These are phyloP conservation scores for Erodium trifolium DNA, from an alignment of 441 rosid genomes.

Conservation along the genomic window DNA sequence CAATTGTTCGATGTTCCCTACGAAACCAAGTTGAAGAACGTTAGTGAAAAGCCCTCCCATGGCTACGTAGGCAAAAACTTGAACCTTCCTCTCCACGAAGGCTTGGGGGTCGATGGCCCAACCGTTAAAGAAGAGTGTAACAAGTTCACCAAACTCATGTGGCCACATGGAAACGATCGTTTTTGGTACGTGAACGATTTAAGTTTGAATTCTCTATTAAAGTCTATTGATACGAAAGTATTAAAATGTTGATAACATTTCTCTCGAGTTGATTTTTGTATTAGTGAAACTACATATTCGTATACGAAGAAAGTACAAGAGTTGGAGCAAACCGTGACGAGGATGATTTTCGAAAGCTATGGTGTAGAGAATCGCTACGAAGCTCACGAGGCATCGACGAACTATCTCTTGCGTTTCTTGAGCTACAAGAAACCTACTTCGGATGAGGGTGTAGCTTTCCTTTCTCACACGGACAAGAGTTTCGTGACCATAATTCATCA, in stretches of 20 bases:
- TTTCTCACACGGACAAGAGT: slow-evolving; percentile 57
- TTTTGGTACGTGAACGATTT: slow-evolving; percentile 41
- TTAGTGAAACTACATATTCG: too few relatives aligned
- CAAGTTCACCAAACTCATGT: slow-evolving; percentile 29
- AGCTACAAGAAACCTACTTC: slow-evolving; percentile 32
- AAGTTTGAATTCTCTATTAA: too few relatives aligned
- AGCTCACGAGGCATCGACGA: slow-evolving; percentile 28
- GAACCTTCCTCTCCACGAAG: slow-evolving; percentile 48
- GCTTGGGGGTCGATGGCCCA: slow-evolving; percentile 47
- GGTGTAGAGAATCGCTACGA: slow-evolving; percentile 38
- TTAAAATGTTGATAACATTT: too few relatives aligned
- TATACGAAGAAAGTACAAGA: slow-evolving; percentile 16
- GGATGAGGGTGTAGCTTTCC: too few relatives aligned
- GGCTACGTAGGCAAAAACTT: slow-evolving; percentile 47
- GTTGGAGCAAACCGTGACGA: slow-evolving; percentile 35
- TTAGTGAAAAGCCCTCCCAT: slow-evolving; percentile 39
- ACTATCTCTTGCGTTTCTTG: slow-evolving; percentile 47
- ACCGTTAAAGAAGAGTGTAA: slow-evolving; percentile 7
- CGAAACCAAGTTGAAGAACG: slow-evolving; percentile 46
- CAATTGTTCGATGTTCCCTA: slow-evolving; percentile 48
- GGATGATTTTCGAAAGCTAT: slow-evolving; percentile 62
- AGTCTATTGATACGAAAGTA: too few relatives aligned
- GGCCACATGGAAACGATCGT: slow-evolving; percentile 49
- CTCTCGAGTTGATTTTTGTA: too few relatives aligned
- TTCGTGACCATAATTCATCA: slow-evolving; percentile 56